Conservation (phyloP, 139 green algal genomes). For the Tetraselmis chui region DNA sequence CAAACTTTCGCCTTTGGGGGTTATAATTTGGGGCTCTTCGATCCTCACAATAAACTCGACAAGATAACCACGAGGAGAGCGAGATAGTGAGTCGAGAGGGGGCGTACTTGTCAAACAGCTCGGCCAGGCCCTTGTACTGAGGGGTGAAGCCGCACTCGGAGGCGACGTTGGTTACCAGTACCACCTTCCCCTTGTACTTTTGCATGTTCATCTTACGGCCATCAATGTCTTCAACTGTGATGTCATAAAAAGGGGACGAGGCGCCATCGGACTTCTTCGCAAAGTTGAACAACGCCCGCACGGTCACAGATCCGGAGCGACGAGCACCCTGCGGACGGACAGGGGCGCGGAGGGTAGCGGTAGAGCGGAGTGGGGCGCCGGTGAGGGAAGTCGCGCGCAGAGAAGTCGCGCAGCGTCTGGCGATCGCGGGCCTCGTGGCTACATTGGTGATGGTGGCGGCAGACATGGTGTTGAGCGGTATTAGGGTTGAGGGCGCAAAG, state of each 20-base stretch:
- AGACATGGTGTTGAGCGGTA: too few relatives aligned
- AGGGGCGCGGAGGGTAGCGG: too few relatives aligned
- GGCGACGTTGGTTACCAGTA: slow-evolving; percentile 18
- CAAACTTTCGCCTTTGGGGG: too few relatives aligned
- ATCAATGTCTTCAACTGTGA: slow-evolving; percentile 26
- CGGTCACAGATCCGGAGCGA: background rate
- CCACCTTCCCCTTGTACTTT: slow-evolving; percentile 35
- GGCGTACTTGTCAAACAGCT: slow-evolving; percentile 13
- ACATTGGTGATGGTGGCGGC: too few relatives aligned
- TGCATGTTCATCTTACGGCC: slow-evolving; percentile 23
- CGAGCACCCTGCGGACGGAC: background rate
- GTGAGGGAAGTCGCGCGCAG: background rate
- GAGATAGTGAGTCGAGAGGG: too few relatives aligned
- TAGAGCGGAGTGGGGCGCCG: background rate
- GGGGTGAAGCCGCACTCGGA: slow-evolving; percentile 13
- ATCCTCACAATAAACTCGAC: too few relatives aligned
- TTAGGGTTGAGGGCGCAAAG: too few relatives aligned
- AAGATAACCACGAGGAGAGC: too few relatives aligned
- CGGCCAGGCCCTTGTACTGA: slow-evolving; percentile 19
- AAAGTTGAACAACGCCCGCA: background rate
- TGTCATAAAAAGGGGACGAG: background rate
- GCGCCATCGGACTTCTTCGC: background rate
- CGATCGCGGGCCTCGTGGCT: too few relatives aligned
- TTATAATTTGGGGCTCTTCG: too few relatives aligned
- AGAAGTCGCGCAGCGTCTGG: too few relatives aligned